phyloP scores from a whole-genome alignment of 495 filamentous ascomycete species.

The Podospora appendiculata region DNA sequence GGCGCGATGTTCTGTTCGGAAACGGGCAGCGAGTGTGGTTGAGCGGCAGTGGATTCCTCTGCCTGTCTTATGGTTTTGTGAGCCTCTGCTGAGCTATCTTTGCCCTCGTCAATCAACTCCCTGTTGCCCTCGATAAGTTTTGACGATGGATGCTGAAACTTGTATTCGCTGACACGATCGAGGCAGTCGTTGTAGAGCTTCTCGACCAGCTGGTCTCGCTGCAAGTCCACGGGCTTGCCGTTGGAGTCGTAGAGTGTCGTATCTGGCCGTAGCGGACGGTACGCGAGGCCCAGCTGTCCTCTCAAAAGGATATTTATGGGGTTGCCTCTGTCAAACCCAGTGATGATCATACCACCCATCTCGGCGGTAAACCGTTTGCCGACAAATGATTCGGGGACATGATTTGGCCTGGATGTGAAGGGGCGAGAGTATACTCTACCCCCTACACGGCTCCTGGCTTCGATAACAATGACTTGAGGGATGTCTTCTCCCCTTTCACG shows the following conservation, averaged over 20 bases:
- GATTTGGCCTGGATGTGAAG: constrained; percentile 40
- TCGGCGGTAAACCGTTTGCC: constrained; percentile 78
- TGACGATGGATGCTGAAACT: constrained; percentile 59
- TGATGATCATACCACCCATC: constrained; percentile 95
- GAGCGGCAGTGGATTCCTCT: constrained; percentile 49
- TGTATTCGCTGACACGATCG: constrained; percentile 82
- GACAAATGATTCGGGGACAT: constrained; percentile 21
- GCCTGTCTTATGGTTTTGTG: constrained; percentile 63
- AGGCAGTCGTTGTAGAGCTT: constrained; percentile 90
- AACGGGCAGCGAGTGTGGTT: constrained; percentile 35
- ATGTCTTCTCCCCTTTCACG: constrained; percentile 51
- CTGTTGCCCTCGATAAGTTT: constrained; percentile 78
- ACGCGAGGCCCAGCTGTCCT: constrained; percentile 80
- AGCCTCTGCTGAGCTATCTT: constrained; percentile 64
- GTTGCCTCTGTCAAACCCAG: constrained; percentile 92
- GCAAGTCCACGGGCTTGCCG: constrained; percentile 68
- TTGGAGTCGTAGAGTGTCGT: constrained; percentile 87
- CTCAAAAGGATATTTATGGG: constrained; percentile 84
- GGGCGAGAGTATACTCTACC: constrained; percentile 91
- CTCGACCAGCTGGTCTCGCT: constrained; percentile 76
- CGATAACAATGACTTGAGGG: constrained; percentile 74
- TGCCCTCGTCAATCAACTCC: constrained; percentile 73
- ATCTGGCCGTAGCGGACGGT: constrained; percentile 75
- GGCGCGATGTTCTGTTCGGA: constrained; percentile 41
- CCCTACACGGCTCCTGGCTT: constrained; percentile 83